Evolutionary conservation across 352 stramenopile species (phyloP).

Genomic region (Globisporangium heterothallicum): DNA sequence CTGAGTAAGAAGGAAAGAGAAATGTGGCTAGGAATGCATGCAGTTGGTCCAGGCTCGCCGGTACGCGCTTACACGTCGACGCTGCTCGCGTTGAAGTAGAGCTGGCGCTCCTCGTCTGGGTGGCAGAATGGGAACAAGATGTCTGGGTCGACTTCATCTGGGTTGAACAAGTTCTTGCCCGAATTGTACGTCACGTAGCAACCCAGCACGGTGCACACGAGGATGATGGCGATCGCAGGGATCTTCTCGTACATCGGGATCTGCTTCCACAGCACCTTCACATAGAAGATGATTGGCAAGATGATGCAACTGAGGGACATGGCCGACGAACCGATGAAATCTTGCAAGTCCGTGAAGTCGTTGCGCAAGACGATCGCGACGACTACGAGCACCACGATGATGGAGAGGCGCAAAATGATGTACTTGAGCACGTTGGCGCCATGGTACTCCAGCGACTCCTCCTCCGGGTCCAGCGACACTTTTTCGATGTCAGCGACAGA

Average conservation of each 20-base stretch:
- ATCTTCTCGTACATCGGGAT: conserved; percentile 32
- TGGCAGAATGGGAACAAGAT: conserved; percentile 27
- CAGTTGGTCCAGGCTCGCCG: not conserved
- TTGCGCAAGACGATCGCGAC: conserved; percentile 24
- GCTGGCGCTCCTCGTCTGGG: conserved; percentile 15
- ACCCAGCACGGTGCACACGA: conserved; percentile 20
- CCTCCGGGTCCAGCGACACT: conserved; percentile 9
- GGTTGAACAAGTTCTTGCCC: conserved; percentile 24
- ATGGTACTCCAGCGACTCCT: conserved; percentile 22
- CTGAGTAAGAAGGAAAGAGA: not conserved
- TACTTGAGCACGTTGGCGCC: conserved; percentile 22
- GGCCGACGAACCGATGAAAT: conserved; percentile 32
- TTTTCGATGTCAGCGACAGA: conserved; percentile 14
- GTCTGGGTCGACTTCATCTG: conserved; percentile 5
- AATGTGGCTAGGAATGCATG: not conserved
- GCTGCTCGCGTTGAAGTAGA: conserved; percentile 1
- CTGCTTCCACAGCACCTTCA: conserved; percentile 26
- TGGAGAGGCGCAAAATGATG: conserved; percentile 22
- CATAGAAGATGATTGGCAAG: conserved; percentile 32
- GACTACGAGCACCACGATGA: conserved; percentile 23
- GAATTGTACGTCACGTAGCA: conserved; percentile 28
- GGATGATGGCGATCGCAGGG: conserved; percentile 16
- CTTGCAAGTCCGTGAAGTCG: conserved; percentile 29
- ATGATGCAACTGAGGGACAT: conserved; percentile 31
- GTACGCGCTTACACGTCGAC: too few relatives aligned